Percentiles rank a stretch among this genome's conserved stretches.
Conservation (phyloP, 331 rosid species). For the Rhamnella rubrinervis region DNA sequence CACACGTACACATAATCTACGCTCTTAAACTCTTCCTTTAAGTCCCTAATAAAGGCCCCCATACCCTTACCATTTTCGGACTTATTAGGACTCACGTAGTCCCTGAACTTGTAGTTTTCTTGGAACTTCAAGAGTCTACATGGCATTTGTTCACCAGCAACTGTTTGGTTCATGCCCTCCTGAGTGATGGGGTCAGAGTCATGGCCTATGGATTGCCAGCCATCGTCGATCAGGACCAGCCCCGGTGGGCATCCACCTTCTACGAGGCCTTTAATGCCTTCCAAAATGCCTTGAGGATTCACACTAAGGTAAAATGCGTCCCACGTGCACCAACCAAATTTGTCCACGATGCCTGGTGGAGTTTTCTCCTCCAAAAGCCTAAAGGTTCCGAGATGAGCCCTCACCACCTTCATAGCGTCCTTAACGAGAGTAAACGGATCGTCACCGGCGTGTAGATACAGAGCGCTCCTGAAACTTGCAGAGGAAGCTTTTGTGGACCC, state of each 20-base stretch:
- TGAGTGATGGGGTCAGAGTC: constrained; percentile 61
- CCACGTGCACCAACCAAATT: constrained; percentile 99
- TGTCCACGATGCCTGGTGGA: constrained; percentile 75
- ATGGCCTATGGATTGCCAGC: constrained; percentile 88
- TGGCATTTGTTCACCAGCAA: constrained; percentile 92
- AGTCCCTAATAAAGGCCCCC: constrained; percentile 62
- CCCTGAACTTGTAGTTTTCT: constrained; percentile 78
- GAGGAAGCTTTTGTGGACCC: constrained; percentile 45
- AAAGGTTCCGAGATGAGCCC: constrained; percentile 67
- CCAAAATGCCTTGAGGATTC: constrained; percentile 66
- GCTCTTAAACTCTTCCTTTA: constrained; percentile 60
- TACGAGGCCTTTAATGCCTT: constrained; percentile 63
- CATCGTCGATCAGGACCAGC: constrained; percentile 74
- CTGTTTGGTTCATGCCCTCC: constrained; percentile 69
- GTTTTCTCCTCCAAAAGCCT: constrained; percentile 68
- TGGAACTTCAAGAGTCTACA: constrained; percentile 64
- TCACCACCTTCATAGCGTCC: constrained; percentile 60
- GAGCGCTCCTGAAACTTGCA: constrained; percentile 28
- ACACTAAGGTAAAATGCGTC: constrained; percentile 91
- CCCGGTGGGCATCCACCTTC: constrained; percentile 94
- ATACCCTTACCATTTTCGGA: constrained; percentile 39
- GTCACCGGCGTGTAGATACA: constrained; percentile 63
- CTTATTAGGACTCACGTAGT: constrained; percentile 35
- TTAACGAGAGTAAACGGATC: constrained; percentile 64
- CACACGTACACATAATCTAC: constrained; percentile 86